Evolutionary conservation across 139 green algal genomes (phyloP).

Genomic region (Chlamydomonas sp.): DNA sequence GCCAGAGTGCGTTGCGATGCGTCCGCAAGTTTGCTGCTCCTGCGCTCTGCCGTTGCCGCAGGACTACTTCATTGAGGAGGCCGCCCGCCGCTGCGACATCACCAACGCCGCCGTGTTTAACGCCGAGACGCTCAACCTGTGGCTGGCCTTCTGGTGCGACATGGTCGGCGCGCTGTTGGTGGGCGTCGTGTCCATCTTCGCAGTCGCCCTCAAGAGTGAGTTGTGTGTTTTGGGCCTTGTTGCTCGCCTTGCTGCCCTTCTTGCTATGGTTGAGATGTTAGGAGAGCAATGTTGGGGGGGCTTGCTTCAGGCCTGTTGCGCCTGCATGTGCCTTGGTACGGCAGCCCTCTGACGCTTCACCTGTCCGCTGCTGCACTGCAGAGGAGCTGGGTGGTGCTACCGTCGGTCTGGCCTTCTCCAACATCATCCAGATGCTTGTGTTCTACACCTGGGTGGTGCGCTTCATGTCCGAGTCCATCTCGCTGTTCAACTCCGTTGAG

Average conservation of each 20-base stretch:
- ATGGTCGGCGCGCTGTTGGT: conserved; percentile 58
- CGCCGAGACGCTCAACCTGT: conserved; percentile 64
- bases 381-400: conserved; percentile 49
- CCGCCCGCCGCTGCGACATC: conserved; percentile 43
- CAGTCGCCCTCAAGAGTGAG: conserved; percentile 25
- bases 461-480: conserved; percentile 52
- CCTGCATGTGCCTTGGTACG: no score
- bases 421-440: conserved; percentile 61
- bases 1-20: no score
- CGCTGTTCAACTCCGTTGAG: conserved; percentile 45
- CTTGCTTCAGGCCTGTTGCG: no score
- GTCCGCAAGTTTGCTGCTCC: neutral
- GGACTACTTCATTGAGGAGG: conserved; percentile 46
- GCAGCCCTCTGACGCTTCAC: no score
- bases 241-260: no score
- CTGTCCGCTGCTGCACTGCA: neutral
- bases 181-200: conserved; percentile 58
- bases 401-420: conserved; percentile 69
- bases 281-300: no score
- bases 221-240: no score
- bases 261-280: no score
- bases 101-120: conserved; percentile 61
- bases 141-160: conserved; percentile 70
- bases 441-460: conserved; percentile 62
- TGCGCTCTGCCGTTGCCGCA: neutral